phyloP scores from a whole-genome alignment of 208 protist species.

The Leishmania arabica region DNA sequence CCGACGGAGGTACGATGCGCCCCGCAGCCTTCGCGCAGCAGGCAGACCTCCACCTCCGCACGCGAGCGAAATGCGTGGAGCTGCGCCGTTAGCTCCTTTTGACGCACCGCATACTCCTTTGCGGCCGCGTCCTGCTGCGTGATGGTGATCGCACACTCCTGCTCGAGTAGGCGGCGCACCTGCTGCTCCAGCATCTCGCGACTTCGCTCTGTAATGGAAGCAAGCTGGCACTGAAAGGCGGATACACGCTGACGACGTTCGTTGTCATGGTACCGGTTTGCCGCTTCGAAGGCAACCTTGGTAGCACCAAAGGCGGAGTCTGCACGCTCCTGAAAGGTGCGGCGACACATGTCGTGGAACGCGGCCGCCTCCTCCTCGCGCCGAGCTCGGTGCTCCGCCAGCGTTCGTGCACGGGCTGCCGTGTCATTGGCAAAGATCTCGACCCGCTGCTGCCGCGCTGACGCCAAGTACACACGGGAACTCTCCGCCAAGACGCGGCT shows the following conservation, averaged over 20 bases:
- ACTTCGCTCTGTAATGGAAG: slow-evolving; percentile 20
- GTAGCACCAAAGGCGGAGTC: slow-evolving; percentile 22
- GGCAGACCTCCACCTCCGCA: slow-evolving; percentile 16
- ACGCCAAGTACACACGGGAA: slow-evolving; percentile 9
- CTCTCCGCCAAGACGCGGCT: slow-evolving; percentile 8
- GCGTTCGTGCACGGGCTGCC: slow-evolving; percentile 4
- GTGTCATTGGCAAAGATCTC: slow-evolving; percentile 20
- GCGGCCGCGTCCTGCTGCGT: slow-evolving; percentile 13
- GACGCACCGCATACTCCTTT: slow-evolving; percentile 8
- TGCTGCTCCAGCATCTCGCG: slow-evolving; percentile 20
- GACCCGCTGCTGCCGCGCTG: slow-evolving; percentile 16
- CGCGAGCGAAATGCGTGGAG: slow-evolving; percentile 10
- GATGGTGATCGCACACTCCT: slow-evolving; percentile 4
- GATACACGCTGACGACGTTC: slow-evolving; percentile 24
- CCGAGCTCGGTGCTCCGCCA: slow-evolving; percentile 1
- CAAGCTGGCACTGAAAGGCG: slow-evolving; percentile 18
- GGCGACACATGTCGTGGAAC: slow-evolving; percentile 18
- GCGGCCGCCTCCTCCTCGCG: neutral
- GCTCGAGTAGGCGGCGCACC: slow-evolving; percentile 11
- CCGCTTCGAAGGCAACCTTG: slow-evolving; percentile 13
- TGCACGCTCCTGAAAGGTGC: slow-evolving; percentile 14
- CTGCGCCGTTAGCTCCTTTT: slow-evolving; percentile 18
- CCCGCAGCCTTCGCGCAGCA: slow-evolving; percentile 11
- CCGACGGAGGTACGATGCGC: neutral
- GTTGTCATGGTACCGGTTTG: neutral